Conservation (phyloP, 2,329 filamentous ascomycete genomes). For the Arthrobotrys pseudoclavata region DNA sequence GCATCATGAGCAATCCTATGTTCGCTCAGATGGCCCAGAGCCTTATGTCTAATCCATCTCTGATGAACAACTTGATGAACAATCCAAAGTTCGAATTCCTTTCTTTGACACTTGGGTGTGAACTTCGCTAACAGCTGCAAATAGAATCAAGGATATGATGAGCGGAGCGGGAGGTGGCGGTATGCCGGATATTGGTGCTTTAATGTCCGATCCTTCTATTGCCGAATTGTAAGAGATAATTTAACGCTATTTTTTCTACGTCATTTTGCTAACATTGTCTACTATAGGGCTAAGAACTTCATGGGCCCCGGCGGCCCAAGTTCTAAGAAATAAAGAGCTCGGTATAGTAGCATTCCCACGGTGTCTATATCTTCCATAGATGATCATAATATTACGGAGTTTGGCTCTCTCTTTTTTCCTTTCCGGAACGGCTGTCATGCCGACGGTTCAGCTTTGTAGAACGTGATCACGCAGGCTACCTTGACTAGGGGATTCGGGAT, state of each 20-base stretch:
- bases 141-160: conserved; percentile 84
- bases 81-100: conserved; percentile 75
- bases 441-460: conserved; percentile 2
- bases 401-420: conserved; percentile 12
- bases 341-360: conserved; percentile 18
- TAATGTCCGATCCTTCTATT: conserved; percentile 94
- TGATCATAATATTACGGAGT: conserved; percentile 45
- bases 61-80: conserved; percentile 92
- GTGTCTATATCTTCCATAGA: conserved; percentile 46
- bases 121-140: conserved; percentile 11
- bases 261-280: conserved; percentile 55
- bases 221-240: conserved; percentile 83
- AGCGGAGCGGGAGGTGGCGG: conserved; percentile 74
- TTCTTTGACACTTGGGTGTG: background rate
- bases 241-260: background rate
- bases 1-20: conserved; percentile 98
- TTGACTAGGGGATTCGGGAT: conserved; percentile 41
- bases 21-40: conserved; percentile 97
- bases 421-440: conserved; percentile 1
- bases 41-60: conserved; percentile 94
- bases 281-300: conserved; percentile 74
- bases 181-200: conserved; percentile 84
- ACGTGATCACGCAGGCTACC: conserved; percentile 33
- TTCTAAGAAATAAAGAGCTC: conserved; percentile 48
- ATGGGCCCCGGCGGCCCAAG: conserved; percentile 68